These are phyloP conservation scores for Plantago coronopus DNA, from an alignment of 305 asterid species.

Conservation along the genomic window DNA sequence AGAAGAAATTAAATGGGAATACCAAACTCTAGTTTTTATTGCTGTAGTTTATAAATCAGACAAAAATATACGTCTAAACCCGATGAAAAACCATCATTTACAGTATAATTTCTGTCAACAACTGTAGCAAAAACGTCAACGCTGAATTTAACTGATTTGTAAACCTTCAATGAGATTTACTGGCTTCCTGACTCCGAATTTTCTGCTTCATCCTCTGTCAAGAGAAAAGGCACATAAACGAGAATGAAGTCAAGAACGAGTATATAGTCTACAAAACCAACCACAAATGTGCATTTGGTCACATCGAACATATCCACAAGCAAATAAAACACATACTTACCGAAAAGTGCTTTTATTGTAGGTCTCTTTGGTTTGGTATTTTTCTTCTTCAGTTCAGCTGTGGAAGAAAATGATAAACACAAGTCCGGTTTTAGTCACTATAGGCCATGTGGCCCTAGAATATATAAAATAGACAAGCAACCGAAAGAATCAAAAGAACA, in stretches of 20 bases:
- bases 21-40: conserved; percentile 12
- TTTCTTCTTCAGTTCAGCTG: conserved; percentile 97
- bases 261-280: not conserved
- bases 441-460: conserved; percentile 7
- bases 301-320: conserved; percentile 13
- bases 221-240: conserved; percentile 20
- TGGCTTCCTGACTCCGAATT: conserved; percentile 49
- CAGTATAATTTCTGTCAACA: conserved; percentile 4
- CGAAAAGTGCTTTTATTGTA: conserved; percentile 77
- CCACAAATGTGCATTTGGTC: not conserved
- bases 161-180: conserved; percentile 34
- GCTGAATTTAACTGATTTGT: conserved; percentile 31
- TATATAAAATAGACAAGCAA: conserved; percentile 11
- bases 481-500: not conserved
- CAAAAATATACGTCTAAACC: conserved; percentile 13
- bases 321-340: conserved; percentile 38
- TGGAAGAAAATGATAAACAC: conserved; percentile 17
- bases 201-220: conserved; percentile 73
- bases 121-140: conserved; percentile 21
- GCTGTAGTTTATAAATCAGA: not conserved
- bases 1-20: too few species aligned
- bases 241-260: conserved; percentile 19
- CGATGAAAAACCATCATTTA: conserved; percentile 1
- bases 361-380: conserved; percentile 73
- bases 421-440: conserved; percentile 15